phyloP scores from a whole-genome alignment of 176 grass and related monocot genomes.

The Eragrostis nindensis region DNA sequence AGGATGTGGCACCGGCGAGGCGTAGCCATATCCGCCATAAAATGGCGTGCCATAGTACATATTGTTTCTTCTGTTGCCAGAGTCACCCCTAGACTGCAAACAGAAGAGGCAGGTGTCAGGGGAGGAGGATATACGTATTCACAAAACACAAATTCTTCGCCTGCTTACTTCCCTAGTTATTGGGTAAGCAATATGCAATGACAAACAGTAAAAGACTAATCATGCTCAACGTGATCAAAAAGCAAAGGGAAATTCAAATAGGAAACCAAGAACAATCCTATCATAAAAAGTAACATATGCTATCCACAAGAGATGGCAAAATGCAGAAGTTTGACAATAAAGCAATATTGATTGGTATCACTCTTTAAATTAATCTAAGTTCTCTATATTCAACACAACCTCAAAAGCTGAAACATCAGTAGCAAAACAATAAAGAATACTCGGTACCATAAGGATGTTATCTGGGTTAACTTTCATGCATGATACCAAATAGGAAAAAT shows the following conservation, averaged over 20 bases:
- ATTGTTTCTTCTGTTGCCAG: conserved; percentile 52
- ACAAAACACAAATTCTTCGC: not conserved
- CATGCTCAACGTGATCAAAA: not conserved
- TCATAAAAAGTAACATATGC: not conserved
- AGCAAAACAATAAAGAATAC: not conserved
- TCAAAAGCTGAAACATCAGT: not conserved
- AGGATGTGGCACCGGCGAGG: conserved; percentile 53
- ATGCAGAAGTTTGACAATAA: not conserved
- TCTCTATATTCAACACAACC: not conserved
- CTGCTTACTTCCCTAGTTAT: not conserved
- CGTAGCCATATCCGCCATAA: conserved; percentile 63
- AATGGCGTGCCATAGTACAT: conserved; percentile 67
- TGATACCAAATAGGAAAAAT: not conserved
- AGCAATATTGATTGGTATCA: not conserved
- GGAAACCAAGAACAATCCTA: not conserved
- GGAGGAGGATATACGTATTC: not conserved
- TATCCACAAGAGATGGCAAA: not conserved
- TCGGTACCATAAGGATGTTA: not conserved
- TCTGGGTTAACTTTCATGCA: not conserved
- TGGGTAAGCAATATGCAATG: not conserved
- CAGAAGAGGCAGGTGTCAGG: conserved; percentile 6
- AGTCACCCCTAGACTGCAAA: conserved; percentile 64
- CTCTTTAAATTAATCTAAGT: too few species aligned
- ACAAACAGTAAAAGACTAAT: not conserved
- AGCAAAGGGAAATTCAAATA: not conserved